Evolutionary conservation across 2,329 filamentous ascomycete genomes (phyloP), one percentile per base, ranked within the genome.

Genomic region (Escovopsis weberi): DNA sequence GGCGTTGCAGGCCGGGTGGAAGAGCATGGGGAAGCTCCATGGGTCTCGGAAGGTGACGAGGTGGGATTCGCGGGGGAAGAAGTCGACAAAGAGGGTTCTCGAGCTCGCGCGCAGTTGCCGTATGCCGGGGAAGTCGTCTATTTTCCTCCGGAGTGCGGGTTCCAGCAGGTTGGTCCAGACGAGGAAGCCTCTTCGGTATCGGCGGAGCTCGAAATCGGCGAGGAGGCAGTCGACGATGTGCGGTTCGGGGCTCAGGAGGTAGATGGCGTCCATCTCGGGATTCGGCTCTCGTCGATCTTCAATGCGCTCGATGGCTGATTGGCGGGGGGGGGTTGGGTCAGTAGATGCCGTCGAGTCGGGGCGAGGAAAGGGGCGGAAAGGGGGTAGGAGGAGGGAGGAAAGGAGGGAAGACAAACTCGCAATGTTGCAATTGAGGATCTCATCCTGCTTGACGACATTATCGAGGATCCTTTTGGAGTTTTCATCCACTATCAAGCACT

Each of bases 351-450:
- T 9, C 8, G 23, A 26, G 12, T 48, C 37, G 44, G 42, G 32
- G 26, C 42, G 33, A 3, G 38, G 9, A 33, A 12, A 26, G 28
- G 39, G 34, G 47, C 41, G 37, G 40, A 30, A 38, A 59, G 28
- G 26, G 26, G 15, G 15, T 9, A 6, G 23, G 33, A 12, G 35
- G 10, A 12, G 26, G 35, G 9, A 33, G 15, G n/a, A 11, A 12
- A 26, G 15, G 39, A 37, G 47, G 42, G 37, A 39, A 30, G 39
- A 59, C 80, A 59, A 73, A 94, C 88, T 94, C 52, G 88, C 89
- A 63, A 98, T 85, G 60, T 94, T 94, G 64, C 87, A 79, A 60
- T 94, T 93, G 65, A 98, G 81, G 51, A 98, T 93, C 56, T 95
- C 86, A 75, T 98, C 89, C 68, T 95, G 84, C 56, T 86, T 89